Conservation (phyloP, 2,329 filamentous ascomycete species). For the Fusarium sp. region DNA sequence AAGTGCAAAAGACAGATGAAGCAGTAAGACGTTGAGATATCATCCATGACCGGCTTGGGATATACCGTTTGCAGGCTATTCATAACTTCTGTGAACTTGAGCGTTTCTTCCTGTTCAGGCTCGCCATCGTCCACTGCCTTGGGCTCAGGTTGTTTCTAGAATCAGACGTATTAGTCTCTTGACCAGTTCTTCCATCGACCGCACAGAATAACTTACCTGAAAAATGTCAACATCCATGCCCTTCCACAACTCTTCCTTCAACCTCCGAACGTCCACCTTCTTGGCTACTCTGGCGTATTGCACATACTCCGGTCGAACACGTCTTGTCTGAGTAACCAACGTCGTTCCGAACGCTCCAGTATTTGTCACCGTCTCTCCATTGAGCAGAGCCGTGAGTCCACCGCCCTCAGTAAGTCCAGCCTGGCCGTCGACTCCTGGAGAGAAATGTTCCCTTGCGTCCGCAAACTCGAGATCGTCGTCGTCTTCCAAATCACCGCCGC, state of each 20-base stretch:
- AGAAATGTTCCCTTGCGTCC: constrained; percentile 83
- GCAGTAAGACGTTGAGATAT: constrained; percentile 93
- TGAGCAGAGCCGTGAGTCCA: constrained; percentile 63
- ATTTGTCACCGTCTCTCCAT: constrained; percentile 61
- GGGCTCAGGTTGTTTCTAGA: constrained; percentile 35
- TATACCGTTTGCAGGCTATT: constrained; percentile 89
- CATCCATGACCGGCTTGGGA: constrained; percentile 84
- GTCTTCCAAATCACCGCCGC: constrained; percentile 65
- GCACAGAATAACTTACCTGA: constrained; percentile 55
- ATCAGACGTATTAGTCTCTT: constrained; percentile 15
- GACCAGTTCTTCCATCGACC: background rate
- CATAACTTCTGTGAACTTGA: constrained; percentile 94
- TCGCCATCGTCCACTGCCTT: constrained; percentile 46
- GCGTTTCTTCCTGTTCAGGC: constrained; percentile 57
- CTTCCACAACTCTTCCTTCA: constrained; percentile 79
- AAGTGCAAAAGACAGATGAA: constrained; percentile 94
- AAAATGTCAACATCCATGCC: constrained; percentile 68
- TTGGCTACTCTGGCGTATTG: constrained; percentile 77
- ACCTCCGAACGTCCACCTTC: constrained; percentile 75
- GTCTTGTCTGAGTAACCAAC: constrained; percentile 72
- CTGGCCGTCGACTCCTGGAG: constrained; percentile 68
- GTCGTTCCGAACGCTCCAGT: constrained; percentile 72
- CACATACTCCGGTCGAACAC: constrained; percentile 74
- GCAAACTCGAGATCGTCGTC: constrained; percentile 81
- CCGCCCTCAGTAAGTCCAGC: constrained; percentile 58